These are phyloP conservation scores for Axilococcus clingmanii DNA, from an alignment of 139 green algal species.

Conservation along the genomic window DNA sequence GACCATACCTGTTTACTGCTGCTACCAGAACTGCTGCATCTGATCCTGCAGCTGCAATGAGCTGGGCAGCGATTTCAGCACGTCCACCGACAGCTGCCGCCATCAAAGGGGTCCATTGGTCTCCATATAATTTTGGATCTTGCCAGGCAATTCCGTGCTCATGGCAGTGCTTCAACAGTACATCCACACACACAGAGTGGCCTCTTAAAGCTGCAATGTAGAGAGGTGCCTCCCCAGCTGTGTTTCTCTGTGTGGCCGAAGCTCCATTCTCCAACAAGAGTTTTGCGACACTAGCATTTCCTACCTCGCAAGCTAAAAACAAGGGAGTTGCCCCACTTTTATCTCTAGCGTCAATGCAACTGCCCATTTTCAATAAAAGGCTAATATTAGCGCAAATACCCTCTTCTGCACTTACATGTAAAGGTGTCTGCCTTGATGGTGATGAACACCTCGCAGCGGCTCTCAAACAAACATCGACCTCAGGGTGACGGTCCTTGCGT, in stretches of 20 bases:
- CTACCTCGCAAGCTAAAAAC: conserved; percentile 53
- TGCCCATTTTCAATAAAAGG: conserved; percentile 49
- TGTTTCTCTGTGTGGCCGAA: conserved; percentile 31
- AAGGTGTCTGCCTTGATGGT: conserved; percentile 36
- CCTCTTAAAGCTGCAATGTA: conserved; percentile 82
- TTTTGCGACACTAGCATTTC: conserved; percentile 18
- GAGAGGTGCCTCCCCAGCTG: conserved; percentile 59
- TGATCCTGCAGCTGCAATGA: background rate
- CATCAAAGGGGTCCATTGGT: conserved; percentile 84
- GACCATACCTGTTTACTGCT: conserved; percentile 34
- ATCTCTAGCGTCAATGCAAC: conserved; percentile 39
- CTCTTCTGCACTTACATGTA: conserved; percentile 56
- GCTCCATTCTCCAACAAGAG: conserved; percentile 50
- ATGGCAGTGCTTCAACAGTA: conserved; percentile 50
- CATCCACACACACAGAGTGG: conserved; percentile 43
- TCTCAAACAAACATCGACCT: background rate
- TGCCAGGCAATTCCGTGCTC: conserved; percentile 45
- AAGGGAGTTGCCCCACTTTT: conserved; percentile 49
- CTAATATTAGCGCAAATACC: conserved; percentile 11
- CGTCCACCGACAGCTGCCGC: conserved; percentile 64
- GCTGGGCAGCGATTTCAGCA: conserved; percentile 13
- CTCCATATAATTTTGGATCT: conserved; percentile 47
- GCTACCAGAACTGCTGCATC: background rate
- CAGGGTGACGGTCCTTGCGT: too few species aligned
- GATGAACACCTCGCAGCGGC: conserved; percentile 60